A percentile compares a stretch with the other conserved stretches of the same genome.
phyloP scores from a whole-genome alignment of 495 filamentous ascomycete species.

The Cryomyces antarcticus region DNA sequence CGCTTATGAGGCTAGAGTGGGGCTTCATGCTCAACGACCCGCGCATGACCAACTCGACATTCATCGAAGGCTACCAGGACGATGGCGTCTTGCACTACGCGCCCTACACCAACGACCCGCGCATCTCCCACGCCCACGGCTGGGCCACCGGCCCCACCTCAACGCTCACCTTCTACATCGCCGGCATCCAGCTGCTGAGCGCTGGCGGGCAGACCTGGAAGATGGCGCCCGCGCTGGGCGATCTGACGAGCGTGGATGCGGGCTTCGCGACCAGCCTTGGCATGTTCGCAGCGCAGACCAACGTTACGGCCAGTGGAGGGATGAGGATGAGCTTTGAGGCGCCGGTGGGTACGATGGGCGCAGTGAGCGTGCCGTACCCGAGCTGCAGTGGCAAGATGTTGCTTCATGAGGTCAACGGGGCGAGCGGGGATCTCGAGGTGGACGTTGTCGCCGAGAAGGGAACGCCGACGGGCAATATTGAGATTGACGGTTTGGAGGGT shows the following conservation, averaged over 20 bases:
- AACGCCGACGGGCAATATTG: not conserved
- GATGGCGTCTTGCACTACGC: slow-evolving; percentile 38
- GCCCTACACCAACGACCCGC: slow-evolving; percentile 29
- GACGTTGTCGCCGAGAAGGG: slow-evolving; percentile 3
- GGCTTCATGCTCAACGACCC: slow-evolving; percentile 40
- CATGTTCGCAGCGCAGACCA: slow-evolving; percentile 24
- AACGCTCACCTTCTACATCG: slow-evolving; percentile 29
- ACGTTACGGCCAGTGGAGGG: slow-evolving; percentile 19
- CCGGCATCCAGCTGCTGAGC: slow-evolving; percentile 30
- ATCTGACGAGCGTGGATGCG: slow-evolving; percentile 29
- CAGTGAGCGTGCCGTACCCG: slow-evolving; percentile 17
- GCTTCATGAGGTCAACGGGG: slow-evolving; percentile 4
- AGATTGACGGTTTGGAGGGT: not conserved
- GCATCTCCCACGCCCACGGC: slow-evolving; percentile 38
- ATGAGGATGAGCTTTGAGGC: slow-evolving; percentile 18
- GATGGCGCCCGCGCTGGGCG: slow-evolving; percentile 30
- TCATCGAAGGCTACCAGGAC: slow-evolving; percentile 36
- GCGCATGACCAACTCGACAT: slow-evolving; percentile 39
- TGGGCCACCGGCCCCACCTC: slow-evolving; percentile 40
- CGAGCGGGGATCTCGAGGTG: slow-evolving; percentile 13
- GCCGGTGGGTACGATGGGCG: slow-evolving; percentile 27
- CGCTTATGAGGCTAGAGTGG: slow-evolving; percentile 38
- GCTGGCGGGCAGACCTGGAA: slow-evolving; percentile 30
- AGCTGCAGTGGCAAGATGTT: slow-evolving; percentile 2
- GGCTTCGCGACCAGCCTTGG: slow-evolving; percentile 36